Evolutionary conservation across 2,329 filamentous ascomycete genomes (phyloP).

Genomic region (Colletotrichum nymphaeae): DNA sequence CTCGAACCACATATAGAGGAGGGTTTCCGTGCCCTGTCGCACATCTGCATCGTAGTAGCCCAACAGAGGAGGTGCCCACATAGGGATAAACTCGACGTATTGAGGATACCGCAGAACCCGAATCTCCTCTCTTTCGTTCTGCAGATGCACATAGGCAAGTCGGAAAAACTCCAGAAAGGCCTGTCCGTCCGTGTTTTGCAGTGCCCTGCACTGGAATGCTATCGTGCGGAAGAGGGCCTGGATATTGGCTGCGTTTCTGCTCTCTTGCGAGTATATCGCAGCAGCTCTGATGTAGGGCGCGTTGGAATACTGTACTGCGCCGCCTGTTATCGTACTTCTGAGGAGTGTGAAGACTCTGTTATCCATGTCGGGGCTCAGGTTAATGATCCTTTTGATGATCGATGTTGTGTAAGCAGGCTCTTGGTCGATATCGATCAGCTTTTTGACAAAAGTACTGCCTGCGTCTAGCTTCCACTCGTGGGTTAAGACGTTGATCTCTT

Average conservation of each 20-base stretch:
- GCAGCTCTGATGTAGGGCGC: conserved; percentile 70
- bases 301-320: conserved; percentile 57
- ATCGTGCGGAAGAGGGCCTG: conserved; percentile 56
- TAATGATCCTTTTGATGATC: conserved; percentile 69
- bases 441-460: conserved; percentile 71
- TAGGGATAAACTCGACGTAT: conserved; percentile 43
- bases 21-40: conserved; percentile 53
- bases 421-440: conserved; percentile 72
- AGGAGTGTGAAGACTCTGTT: conserved; percentile 64
- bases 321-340: conserved; percentile 63
- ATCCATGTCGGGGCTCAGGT: conserved; percentile 63
- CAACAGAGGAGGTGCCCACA: conserved; percentile 65
- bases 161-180: conserved; percentile 60
- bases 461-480: conserved; percentile 51
- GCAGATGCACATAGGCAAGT: conserved; percentile 43
- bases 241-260: conserved; percentile 47
- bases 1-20: conserved; percentile 55
- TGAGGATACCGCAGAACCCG: conserved; percentile 43
- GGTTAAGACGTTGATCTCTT: conserved; percentile 60
- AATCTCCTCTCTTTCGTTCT: conserved; percentile 41
- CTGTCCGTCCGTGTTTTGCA: conserved; percentile 61
- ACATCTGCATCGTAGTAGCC: conserved; percentile 58
- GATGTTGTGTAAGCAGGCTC: conserved; percentile 61
- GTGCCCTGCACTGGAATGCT: conserved; percentile 52
- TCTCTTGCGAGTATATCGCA: conserved; percentile 61